Base-by-base conservation (phyloP, 2,329 filamentous ascomycete species). In the Pleurostoma richardsiae region DNA sequence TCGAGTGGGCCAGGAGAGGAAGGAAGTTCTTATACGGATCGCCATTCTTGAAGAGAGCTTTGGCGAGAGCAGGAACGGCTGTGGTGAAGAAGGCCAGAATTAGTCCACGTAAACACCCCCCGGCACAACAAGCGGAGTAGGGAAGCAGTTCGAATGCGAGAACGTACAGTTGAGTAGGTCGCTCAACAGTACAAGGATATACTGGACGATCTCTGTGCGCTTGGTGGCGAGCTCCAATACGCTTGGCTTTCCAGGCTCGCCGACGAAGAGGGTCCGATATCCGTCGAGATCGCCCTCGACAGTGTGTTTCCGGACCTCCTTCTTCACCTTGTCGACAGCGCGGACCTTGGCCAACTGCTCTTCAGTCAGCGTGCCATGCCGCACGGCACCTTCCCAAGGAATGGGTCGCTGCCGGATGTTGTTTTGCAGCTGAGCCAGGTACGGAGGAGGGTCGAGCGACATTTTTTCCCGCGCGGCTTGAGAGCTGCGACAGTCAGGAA, bases 341-440 rank as follows among this genome's bases (percentile, higher is more conserved):
- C 91, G 91, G 72, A 99, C 96, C 78, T 91, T 92, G 74, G 87
- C 88, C 58, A 96, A 82, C 69, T 99, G 92, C 57, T 88, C 85
- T 57, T 97, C 92, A 49, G 88, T 95, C 70, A 99, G 88, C 62
- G 90, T 94, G 67, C 91, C 90, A 58, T 90, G 90, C 67, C 94
- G 83, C 56, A 95, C 90, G 60, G 92, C 91, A 60, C 92, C 92
- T 70, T 97, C 92, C 94, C 94, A 99, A 49, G 92, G 91, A 70
- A 99, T 96, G 55, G 91, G 91, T 57, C 94, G 83, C 63, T 89
- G 87, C 64, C 94, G 89, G 67, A 97, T 96, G 77, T 97, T 97
- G 81, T 89, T 95, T 75, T 96, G 91, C 57, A 96, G 80, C 57
- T 90, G 92, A 64, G 73, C 72, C 48, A 83, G 83, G 69, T 96